phyloP scores from a whole-genome alignment of 305 asterid species.

The Fraxinus sp. region DNA sequence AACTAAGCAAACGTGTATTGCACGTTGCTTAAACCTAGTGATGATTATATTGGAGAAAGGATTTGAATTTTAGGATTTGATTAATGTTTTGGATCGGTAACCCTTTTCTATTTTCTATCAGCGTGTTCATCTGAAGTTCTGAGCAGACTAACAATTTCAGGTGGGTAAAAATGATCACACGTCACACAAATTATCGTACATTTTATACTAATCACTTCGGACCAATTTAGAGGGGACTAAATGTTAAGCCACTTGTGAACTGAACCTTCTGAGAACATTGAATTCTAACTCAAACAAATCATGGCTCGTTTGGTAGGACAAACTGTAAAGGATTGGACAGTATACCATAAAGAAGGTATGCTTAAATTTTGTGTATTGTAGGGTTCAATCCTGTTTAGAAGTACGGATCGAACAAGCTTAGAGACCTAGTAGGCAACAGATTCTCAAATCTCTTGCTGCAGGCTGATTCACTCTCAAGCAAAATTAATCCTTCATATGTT shows the following conservation, averaged over 20 bases:
- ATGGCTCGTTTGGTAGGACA: not conserved
- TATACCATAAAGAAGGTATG: not conserved
- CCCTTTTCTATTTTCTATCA: too few relatives aligned
- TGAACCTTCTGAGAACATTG: not conserved
- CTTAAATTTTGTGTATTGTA: not conserved
- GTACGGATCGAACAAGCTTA: not conserved
- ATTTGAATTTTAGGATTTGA: too few relatives aligned
- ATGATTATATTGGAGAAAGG: too few relatives aligned
- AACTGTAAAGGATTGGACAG: not conserved
- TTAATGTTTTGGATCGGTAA: too few relatives aligned
- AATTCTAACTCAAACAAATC: not conserved
- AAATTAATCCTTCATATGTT: not conserved
- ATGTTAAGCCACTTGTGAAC: not conserved
- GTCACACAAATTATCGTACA: not conserved
- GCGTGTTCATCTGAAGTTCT: not conserved
- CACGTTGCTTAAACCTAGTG: too few relatives aligned
- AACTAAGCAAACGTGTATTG: too few relatives aligned
- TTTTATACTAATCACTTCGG: not conserved
- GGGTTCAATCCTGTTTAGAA: not conserved
- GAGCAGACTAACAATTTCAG: not conserved
- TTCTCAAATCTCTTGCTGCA: not conserved
- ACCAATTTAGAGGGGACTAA: not conserved
- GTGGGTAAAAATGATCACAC: not conserved
- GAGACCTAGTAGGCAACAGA: not conserved
- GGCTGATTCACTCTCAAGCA: not conserved